A percentile compares a stretch with the other conserved stretches of the same genome.
These are phyloP conservation scores for Hypomontagnella submonticulosa DNA, from an alignment of 495 filamentous ascomycete species.

Conservation along the genomic window DNA sequence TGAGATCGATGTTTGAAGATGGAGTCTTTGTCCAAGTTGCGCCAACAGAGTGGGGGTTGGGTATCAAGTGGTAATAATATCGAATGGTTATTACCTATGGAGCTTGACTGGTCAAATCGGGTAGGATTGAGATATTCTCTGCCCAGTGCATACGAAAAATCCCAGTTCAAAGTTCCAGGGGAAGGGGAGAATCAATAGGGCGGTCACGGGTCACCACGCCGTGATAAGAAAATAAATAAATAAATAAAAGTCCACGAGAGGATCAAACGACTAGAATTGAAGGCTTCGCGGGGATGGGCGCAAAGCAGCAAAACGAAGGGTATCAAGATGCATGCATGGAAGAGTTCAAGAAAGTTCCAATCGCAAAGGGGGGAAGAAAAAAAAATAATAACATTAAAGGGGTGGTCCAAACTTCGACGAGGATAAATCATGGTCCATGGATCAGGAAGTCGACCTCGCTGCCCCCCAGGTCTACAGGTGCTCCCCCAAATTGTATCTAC, in stretches of 20 bases:
- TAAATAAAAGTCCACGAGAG: slow-evolving; percentile 18
- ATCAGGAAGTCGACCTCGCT: slow-evolving; percentile 29
- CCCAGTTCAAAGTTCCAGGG: not conserved
- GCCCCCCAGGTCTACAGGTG: slow-evolving; percentile 19
- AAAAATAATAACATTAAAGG: slow-evolving; percentile 36
- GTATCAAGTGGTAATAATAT: slow-evolving; percentile 49
- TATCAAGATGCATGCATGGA: slow-evolving; percentile 42
- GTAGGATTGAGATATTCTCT: slow-evolving; percentile 29
- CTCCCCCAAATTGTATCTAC: slow-evolving; percentile 4
- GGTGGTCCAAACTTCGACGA: slow-evolving; percentile 40
- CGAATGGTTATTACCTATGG: slow-evolving; percentile 41
- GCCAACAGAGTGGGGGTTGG: slow-evolving; percentile 47
- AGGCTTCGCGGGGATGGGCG: slow-evolving; percentile 26
- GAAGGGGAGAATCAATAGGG: slow-evolving; percentile 24
- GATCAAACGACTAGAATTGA: slow-evolving; percentile 42
- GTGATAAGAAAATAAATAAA: slow-evolving; percentile 35
- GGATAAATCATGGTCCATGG: slow-evolving; percentile 37
- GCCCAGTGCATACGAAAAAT: slow-evolving; percentile 17
- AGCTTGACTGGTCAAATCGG: slow-evolving; percentile 25
- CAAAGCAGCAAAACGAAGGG: slow-evolving; percentile 38
- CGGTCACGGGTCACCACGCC: slow-evolving; percentile 11
- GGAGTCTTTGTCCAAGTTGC: slow-evolving; percentile 40
- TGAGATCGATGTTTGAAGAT: slow-evolving; percentile 28
- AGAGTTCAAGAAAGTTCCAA: slow-evolving; percentile 37
- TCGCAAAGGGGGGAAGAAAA: slow-evolving; percentile 20